Conservation (phyloP, 129 eudicot genomes). For the Lactuca saligna region DNA sequence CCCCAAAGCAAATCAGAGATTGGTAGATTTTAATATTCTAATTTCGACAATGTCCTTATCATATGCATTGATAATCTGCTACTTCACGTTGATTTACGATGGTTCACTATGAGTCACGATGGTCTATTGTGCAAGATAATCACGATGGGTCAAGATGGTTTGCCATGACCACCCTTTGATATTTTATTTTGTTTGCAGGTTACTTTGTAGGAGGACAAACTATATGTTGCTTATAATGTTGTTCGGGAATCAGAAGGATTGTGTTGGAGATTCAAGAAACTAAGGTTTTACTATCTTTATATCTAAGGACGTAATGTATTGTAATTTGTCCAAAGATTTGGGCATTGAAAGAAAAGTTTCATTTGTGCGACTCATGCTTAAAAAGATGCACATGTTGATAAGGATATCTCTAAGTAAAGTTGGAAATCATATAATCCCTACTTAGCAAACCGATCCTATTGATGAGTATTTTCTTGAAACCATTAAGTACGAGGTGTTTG, state of each 20-base stretch:
- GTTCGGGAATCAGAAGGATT: background rate
- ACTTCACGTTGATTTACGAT: background rate
- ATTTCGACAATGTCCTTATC: background rate
- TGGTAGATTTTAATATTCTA: background rate
- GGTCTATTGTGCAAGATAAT: background rate
- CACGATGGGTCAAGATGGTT: no score
- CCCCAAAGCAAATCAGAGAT: background rate
- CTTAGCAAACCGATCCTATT: background rate
- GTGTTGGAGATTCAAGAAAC: no score
- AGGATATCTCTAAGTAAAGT: background rate
- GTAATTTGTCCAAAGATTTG: background rate
- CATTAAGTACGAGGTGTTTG: no score
- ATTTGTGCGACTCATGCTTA: no score
- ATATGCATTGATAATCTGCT: background rate
- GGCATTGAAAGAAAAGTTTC: no score
- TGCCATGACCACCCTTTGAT: background rate
- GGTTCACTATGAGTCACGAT: background rate
- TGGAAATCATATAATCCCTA: background rate
- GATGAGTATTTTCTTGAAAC: background rate
- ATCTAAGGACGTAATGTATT: no score
- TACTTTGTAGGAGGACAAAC: background rate
- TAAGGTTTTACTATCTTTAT: no score
- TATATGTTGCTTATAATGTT: background rate
- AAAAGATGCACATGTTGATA: background rate
- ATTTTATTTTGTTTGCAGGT: background rate